Evolutionary conservation across 805 yeast genomes (phyloP).

Genomic region (Monosporozyma unispora): DNA sequence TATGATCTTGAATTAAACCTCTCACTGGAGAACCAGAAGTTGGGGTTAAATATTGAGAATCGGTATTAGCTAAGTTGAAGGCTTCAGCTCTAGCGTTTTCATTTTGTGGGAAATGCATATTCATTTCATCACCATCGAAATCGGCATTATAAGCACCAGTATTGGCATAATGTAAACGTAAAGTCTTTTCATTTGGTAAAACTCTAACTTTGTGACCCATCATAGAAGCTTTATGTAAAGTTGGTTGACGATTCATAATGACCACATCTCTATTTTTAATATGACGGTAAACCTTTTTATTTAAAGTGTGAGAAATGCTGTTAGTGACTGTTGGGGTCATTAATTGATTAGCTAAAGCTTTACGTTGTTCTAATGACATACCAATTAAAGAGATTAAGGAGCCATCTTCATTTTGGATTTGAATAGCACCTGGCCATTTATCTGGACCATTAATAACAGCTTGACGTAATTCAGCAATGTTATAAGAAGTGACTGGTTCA

Average conservation of each 20-base stretch:
- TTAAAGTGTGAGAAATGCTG: slow-evolving; percentile 51
- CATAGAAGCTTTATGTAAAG: slow-evolving; percentile 98
- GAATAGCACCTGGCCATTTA: slow-evolving; percentile 97
- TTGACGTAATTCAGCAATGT: slow-evolving; percentile 80
- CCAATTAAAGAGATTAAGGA: slow-evolving; percentile 69
- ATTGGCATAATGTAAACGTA: slow-evolving; percentile 94
- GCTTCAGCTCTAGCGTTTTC: slow-evolving; percentile 98
- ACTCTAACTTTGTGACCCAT: slow-evolving; percentile 99
- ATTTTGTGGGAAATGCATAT: slow-evolving; percentile 98
- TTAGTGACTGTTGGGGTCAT: slow-evolving; percentile 67
- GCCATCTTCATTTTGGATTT: slow-evolving; percentile 94
- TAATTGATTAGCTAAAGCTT: slow-evolving; percentile 88
- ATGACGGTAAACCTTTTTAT: slow-evolving; percentile 92
- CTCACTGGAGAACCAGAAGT: slow-evolving; percentile 97
- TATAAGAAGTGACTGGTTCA: slow-evolving; percentile 92
- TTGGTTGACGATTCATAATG: slow-evolving; percentile 97
- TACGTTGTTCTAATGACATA: slow-evolving; percentile 89
- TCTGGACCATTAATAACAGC: slow-evolving; percentile 98
- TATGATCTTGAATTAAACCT: slow-evolving; percentile 98
- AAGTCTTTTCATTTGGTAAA: slow-evolving; percentile 92
- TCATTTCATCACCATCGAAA: slow-evolving; percentile 99
- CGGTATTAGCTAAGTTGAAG: slow-evolving; percentile 87
- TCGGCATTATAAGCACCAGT: slow-evolving; percentile 99
- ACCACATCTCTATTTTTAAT: slow-evolving; percentile 93
- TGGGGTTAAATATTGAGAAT: slow-evolving; percentile 94